Evolutionary conservation across 2,329 filamentous ascomycete genomes (phyloP).

Genomic region (Sordariomycetes sp.): DNA sequence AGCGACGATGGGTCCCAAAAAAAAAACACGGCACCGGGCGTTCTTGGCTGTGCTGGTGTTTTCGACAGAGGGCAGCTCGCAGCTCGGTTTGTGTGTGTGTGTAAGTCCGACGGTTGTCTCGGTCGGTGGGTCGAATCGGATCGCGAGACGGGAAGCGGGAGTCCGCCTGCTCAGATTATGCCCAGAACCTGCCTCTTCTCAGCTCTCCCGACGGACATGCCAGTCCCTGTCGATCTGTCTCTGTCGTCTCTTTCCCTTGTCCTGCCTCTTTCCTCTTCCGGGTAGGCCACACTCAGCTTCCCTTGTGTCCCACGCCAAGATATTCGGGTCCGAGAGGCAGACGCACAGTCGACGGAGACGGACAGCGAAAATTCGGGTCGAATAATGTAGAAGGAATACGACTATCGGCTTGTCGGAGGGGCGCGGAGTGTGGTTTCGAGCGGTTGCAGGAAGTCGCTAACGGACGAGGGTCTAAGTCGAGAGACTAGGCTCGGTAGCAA

Average conservation of each 20-base stretch:
- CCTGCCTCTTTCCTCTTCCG: too few species aligned
- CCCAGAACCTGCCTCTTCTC: background rate
- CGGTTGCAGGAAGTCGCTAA: background rate
- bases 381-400: background rate
- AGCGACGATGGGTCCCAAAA: too few species aligned
- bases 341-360: background rate
- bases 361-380: background rate
- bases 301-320: background rate
- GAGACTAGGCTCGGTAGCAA: background rate
- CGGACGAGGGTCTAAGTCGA: background rate
- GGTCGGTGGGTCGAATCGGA: background rate
- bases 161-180: background rate
- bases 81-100: background rate
- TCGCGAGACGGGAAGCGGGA: background rate
- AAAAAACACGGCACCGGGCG: too few species aligned
- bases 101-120: background rate
- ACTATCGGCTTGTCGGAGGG: background rate
- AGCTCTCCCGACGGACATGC: background rate
- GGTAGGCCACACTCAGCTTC: background rate
- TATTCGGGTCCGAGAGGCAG: background rate
- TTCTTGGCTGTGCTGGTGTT: too few species aligned
- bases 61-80: too few species aligned
- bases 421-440: background rate
- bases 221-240: background rate
- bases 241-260: background rate